Evolutionary conservation across 2,329 filamentous ascomycete species (phyloP), one percentile per base, ranked within the genome.

Genomic region (Fusarium keratoplasticum): DNA sequence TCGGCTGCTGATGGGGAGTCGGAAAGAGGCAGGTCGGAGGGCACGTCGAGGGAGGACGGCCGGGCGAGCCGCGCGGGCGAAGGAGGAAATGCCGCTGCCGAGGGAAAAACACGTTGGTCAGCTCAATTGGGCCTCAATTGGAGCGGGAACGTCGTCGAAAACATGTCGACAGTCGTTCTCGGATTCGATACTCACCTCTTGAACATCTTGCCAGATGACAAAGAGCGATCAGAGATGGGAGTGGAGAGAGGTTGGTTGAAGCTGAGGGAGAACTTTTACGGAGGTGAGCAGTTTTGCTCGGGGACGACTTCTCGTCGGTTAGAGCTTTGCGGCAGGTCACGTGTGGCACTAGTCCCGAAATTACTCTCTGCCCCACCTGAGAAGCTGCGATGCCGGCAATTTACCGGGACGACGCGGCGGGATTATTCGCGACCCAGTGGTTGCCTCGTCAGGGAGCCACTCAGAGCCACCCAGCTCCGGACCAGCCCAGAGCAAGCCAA

Each of bases 121-220:
- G 82, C 78, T 86, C 85, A 87, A 87, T 88, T 86, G 83, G 78
- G 70, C 57, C 80, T 83, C 87, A 87, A 89, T 89, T 87, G 84
- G 66, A 69, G 72, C 73, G 64, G 29, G 72, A 66, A 65, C 57
- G 62, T 66, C 42, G 70, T 61, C 71, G 54, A 73, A 76, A 72
- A 71, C 67, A 67, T 68, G 69, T 63, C 73, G 78, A 80, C 81
- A 77, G 61, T 76, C 55, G 40, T 72, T 83, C 71, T 77, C 69
- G 71, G 79, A 72, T 67, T 74, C 70, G 71, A 65, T 81, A 89
- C 91, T 86, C 86, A 94, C 92, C 92, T 94, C 92, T 93, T 93
- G 88, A 94, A 92, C 92, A 94, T 94, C 91, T 89, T 93, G 89
- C 85, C 86, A 88, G 90, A 91, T 90, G 89, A 89, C 86, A 86